These are phyloP conservation scores for Albophoma yamanashiensis DNA, from an alignment of 2,329 filamentous ascomycete species.

Conservation along the genomic window DNA sequence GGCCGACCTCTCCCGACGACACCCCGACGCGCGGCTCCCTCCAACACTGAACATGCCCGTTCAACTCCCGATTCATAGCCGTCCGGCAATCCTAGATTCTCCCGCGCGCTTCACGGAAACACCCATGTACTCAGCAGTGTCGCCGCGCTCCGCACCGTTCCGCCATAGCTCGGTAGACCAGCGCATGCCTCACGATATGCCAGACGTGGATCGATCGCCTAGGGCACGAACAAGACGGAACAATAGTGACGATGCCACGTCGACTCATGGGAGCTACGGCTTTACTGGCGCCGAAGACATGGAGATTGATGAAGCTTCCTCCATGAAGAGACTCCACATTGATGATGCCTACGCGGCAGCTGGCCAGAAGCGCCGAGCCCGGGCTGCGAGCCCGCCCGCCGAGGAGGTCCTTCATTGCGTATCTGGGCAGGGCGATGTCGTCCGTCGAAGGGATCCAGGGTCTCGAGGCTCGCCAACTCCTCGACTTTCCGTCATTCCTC, in stretches of 20 bases:
- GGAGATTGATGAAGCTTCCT: slow-evolving; percentile 41
- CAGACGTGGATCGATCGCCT: slow-evolving; percentile 38
- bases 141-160: slow-evolving; percentile 33
- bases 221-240: slow-evolving; percentile 33
- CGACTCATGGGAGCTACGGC: slow-evolving; percentile 33
- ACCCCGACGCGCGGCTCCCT: slow-evolving; percentile 28
- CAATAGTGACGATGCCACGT: slow-evolving; percentile 41
- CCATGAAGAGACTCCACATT: slow-evolving; percentile 38
- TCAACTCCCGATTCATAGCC: slow-evolving; percentile 30
- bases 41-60: slow-evolving; percentile 31
- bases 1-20: slow-evolving; percentile 26
- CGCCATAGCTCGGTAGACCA: slow-evolving; percentile 26
- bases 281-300: slow-evolving; percentile 27
- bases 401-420: slow-evolving; percentile 33
- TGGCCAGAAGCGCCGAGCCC: slow-evolving; percentile 44
- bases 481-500: slow-evolving; percentile 34
- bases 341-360: slow-evolving; percentile 31
- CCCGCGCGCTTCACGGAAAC: slow-evolving; percentile 33
- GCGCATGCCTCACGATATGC: slow-evolving; percentile 30
- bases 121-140: slow-evolving; percentile 35
- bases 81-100: slow-evolving; percentile 27
- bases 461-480: slow-evolving; percentile 43
- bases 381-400: slow-evolving; percentile 42
- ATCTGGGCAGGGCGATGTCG: slow-evolving; percentile 28
- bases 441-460: slow-evolving; percentile 36